A percentile compares a stretch with the other conserved stretches of the same genome.
These are phyloP conservation scores for Lobosporangium transversale DNA, from an alignment of 192 early-diverging fungal species.

Conservation along the genomic window DNA sequence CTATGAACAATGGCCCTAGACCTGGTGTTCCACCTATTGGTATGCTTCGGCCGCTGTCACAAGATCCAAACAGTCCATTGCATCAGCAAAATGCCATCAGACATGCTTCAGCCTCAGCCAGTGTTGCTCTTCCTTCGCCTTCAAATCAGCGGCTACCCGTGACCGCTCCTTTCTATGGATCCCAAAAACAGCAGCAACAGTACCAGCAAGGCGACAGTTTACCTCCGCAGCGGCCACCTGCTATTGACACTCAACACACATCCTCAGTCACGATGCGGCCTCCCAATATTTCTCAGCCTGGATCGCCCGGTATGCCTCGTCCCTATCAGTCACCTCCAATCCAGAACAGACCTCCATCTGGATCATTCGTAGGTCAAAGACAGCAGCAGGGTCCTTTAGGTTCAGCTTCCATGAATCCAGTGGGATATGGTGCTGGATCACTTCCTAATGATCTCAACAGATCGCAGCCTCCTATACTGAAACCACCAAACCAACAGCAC, in stretches of 20 bases:
- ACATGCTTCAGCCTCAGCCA: constrained; percentile 17
- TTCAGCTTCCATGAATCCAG: constrained; percentile 39
- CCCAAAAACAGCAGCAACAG: constrained; percentile 22
- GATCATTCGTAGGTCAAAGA: constrained; percentile 15
- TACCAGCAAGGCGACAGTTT: constrained; percentile 13
- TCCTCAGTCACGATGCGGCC: constrained; percentile 48
- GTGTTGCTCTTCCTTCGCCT: constrained; percentile 24
- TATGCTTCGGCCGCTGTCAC: constrained; percentile 15
- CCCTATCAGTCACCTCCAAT: constrained; percentile 47
- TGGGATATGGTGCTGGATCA: constrained; percentile 37
- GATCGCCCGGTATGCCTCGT: constrained; percentile 38
- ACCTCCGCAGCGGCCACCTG: constrained; percentile 29
- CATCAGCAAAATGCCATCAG: constrained; percentile 23
- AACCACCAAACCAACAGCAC: constrained; percentile 17
- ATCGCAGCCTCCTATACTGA: constrained; percentile 44
- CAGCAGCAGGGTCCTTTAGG: constrained; percentile 34
- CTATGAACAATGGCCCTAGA: constrained; percentile 26
- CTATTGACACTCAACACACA: constrained; percentile 29
- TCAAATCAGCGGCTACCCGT: constrained; percentile 38
- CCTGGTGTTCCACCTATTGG: constrained; percentile 15
- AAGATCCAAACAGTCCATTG: constrained; percentile 15
- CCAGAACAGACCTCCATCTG: constrained; percentile 27
- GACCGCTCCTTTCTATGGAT: constrained; percentile 28
- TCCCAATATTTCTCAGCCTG: constrained; percentile 21
- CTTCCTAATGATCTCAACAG: constrained; percentile 43